Base-by-base conservation (phyloP, 345 rosid genomes). In the Acer yangbiense region DNA sequence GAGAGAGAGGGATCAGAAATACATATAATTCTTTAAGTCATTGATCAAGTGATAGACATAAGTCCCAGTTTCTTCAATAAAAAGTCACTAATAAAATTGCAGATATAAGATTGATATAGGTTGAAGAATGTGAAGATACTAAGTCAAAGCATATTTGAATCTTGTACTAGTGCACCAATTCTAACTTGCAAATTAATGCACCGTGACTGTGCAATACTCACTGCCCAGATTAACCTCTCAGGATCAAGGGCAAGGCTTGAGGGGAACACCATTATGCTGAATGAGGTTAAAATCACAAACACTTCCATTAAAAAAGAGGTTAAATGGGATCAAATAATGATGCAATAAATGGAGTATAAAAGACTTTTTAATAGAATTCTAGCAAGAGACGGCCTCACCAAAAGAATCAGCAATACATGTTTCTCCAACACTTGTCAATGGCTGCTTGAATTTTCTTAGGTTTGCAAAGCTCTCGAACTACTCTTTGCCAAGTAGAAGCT, bases 81-180 rank as follows among this genome's bases (percentile, higher is more conserved):
- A 48, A 55, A 7, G 61, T 32, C 60, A 71, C 46, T 11, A 64
- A 12, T 18, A 58, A 48, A 13, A 44, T 27, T 62, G 12, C 44
- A 35, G 18, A 18, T 13, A 50, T 29, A 44, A 74, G 35, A 58
- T 54, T n/a, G 63, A 21, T 1, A 60, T 16, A 58, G 41, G 43
- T 41, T 11, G 55, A 77, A 65, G 57, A 70, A 50, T 35, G 67
- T 20, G 1, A 60, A 44, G 64, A 72, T 48, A 65, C 27, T 68
- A 73, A 20, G 78, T 83, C 77, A 95, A 98, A 80, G 96, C 96
- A 95, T 93, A 77, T 93, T 91, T 76, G 92, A 77, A 77, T 95
- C 94, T 88, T 93, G 99, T 81, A 87, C 82, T 58, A 95, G 87
- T 54, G 98, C 96, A 60, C 94, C 98, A 16, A 92, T 77, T 82